Percentiles rank a stretch among this genome's conserved stretches.
Evolutionary conservation across 1,139 yeast species (phyloP).

Genomic region (Geotrichum citri-aurantii): DNA sequence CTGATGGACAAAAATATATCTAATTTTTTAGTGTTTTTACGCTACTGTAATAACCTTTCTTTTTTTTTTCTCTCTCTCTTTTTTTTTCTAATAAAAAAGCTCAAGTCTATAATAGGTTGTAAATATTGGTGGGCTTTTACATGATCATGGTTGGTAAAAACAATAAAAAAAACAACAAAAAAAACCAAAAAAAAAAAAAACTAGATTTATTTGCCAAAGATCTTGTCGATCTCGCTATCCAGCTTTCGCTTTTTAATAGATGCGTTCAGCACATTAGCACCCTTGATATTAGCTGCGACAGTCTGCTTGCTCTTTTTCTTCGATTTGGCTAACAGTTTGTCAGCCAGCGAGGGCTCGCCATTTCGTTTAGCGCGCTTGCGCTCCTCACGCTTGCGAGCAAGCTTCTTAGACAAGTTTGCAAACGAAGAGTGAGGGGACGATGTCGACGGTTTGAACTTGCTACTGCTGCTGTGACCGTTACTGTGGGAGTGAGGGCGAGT

Average conservation of each 20-base stretch:
- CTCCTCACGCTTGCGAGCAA: constrained; percentile 1
- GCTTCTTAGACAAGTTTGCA: constrained; percentile 14
- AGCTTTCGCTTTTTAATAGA: constrained; percentile 16
- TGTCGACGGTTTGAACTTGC: neutral
- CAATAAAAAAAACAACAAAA: no score
- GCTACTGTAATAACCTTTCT: neutral
- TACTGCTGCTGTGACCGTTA: neutral
- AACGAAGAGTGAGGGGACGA: constrained; percentile 11
- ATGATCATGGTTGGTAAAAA: no score
- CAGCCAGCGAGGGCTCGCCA: neutral
- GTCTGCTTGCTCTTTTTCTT: neutral
- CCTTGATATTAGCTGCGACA: neutral
- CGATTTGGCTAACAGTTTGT: neutral
- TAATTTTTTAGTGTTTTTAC: neutral
- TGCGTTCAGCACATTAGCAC: neutral
- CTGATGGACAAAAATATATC: neutral
- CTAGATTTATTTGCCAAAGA: constrained; percentile 20
- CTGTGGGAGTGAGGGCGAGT: neutral
- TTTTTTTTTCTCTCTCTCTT: neutral
- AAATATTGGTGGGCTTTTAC: no score
- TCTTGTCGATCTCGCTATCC: constrained; percentile 28
- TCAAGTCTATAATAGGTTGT: neutral
- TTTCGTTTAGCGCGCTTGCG: constrained; percentile 4
- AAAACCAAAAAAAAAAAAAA: neutral
- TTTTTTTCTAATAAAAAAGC: no score